phyloP scores from a whole-genome alignment of 2,329 filamentous ascomycete genomes.

The Chalaropsis thielavioides region DNA sequence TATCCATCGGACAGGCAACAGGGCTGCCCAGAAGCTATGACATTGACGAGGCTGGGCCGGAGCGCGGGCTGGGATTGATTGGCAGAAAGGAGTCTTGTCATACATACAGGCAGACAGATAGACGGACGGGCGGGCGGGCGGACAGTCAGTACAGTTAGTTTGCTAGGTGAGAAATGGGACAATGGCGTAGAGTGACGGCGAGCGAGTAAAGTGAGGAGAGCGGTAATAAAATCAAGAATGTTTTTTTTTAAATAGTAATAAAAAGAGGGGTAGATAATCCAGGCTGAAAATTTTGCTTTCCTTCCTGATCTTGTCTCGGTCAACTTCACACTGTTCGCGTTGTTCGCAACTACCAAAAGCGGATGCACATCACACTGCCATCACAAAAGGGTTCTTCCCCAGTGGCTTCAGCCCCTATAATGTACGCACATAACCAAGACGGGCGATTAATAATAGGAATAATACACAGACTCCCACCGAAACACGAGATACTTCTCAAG shows the following conservation, averaged over 20 bases:
- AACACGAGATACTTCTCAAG: neutral
- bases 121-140: too few relatives aligned
- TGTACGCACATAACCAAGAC: too few relatives aligned
- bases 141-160: too few relatives aligned
- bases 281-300: constrained; percentile 1
- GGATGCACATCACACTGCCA: neutral
- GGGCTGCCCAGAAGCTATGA: neutral
- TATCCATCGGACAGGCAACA: neutral
- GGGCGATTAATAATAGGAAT: neutral
- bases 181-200: neutral
- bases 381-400: neutral
- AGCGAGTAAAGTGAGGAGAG: neutral
- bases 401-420: too few relatives aligned
- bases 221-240: neutral
- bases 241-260: neutral
- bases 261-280: neutral
- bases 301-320: neutral
- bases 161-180: neutral
- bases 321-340: neutral
- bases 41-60: neutral
- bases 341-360: neutral
- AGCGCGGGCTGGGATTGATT: neutral
- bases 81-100: neutral
- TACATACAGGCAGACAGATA: neutral
- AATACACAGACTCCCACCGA: neutral